Base-by-base conservation (phyloP, 371 early-diverging fungal genomes). In the Apophysomyces elegans region DNA sequence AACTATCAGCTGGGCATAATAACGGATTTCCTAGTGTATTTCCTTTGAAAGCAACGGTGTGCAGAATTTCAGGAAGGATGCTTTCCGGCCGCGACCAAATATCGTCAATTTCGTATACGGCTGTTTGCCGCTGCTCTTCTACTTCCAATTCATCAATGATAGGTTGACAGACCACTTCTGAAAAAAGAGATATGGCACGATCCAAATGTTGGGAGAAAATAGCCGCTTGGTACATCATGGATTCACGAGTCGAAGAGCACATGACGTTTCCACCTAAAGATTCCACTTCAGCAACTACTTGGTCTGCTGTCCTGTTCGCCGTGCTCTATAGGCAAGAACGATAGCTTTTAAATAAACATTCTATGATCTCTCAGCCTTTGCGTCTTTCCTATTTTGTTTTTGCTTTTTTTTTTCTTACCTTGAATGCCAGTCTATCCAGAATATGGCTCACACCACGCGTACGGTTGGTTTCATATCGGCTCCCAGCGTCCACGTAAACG, bases 221-320 rank as follows among this genome's bases (percentile, higher is more conserved):
- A 4, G 96, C 89, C 0, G 94, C 91, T 76, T 96, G 97, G 74
- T 95, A 96, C 90, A 96, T 93, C 75, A 97, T 93, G 56, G 90
- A 87, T 76, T 98, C 99, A 18, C 97, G 90, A n/a, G 94, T 90
- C 41, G 92, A 88, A 37, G 94, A 92, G 58, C 96, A 91, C 83
- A 90, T 88, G 37, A 97, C 85, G 61, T 95, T 96, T 21, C 96
- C 96, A 13, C 97, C 97, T 16, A 97, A 77, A 18, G 86, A 82
- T 65, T 96, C 97, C 50, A 97, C 77, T 71, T 90, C 84, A 26
- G 86, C 79, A 65, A 90, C 85, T n/a, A 95, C 87, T 66, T 91
- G 79, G 45, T 86, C 88, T 12, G 88, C 85, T 18, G 85, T 86
- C 57, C 84, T 74, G 50, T 84, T 87, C 37, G 76, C 72, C 12